A percentile compares a stretch with the other conserved stretches of the same genome.
Evolutionary conservation across 2,329 filamentous ascomycete species (phyloP).

Genomic region (Botrytis galanthina): DNA sequence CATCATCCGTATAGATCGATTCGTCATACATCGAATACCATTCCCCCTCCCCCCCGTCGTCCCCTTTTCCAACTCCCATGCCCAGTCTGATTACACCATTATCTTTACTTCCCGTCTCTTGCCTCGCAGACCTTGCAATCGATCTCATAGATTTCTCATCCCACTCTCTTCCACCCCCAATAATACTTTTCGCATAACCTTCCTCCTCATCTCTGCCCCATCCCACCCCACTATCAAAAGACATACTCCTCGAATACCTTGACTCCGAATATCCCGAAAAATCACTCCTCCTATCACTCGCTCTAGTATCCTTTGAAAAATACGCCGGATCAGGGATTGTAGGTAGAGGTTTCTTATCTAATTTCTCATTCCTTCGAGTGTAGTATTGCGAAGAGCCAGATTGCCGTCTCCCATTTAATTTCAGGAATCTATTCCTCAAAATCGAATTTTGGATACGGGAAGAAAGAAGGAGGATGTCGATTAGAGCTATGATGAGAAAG

Average conservation of each 20-base stretch:
- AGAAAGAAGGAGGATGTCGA: conserved; percentile 10
- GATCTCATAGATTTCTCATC: background rate
- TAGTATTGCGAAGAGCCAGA: background rate
- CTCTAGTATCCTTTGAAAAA: background rate
- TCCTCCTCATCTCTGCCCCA: background rate
- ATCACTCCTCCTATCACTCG: background rate
- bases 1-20: background rate
- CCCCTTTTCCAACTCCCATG: background rate
- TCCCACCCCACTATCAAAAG: background rate
- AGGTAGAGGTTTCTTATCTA: background rate
- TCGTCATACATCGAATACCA: background rate
- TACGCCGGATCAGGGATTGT: background rate
- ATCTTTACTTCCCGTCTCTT: background rate
- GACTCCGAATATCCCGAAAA: conserved; percentile 14
- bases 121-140: background rate
- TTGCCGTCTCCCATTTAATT: background rate
- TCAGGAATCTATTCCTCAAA: background rate
- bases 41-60: background rate
- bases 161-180: background rate
- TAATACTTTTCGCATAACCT: background rate
- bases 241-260: background rate
- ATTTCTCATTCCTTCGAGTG: background rate
- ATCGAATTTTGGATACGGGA: background rate
- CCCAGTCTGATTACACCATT: background rate
- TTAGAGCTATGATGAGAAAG: background rate